A percentile compares a stretch with the other conserved stretches of the same genome.
Conservation (phyloP, 495 filamentous ascomycete genomes). For the Neurospora sp. region DNA sequence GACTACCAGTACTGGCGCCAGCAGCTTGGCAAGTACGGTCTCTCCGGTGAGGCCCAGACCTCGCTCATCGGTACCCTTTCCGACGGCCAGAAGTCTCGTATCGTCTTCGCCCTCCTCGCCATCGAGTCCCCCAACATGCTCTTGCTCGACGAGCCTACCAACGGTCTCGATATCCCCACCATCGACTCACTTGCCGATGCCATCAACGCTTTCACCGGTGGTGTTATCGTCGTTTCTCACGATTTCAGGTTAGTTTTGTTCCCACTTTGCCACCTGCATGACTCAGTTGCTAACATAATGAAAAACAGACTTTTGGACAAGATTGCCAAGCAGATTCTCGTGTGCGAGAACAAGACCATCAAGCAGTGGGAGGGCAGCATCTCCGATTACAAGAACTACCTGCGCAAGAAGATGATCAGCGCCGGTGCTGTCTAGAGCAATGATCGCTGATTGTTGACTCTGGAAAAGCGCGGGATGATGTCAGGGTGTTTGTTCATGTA, state of each 20-base stretch:
- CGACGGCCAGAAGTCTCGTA: conserved; percentile 93
- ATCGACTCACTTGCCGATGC: conserved; percentile 97
- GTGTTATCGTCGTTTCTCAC: conserved; percentile 96
- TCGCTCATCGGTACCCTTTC: conserved; percentile 96
- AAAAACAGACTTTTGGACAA: conserved; percentile 82
- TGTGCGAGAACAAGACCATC: conserved; percentile 94
- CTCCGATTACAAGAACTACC: conserved; percentile 91
- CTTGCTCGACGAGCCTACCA: conserved; percentile 94
- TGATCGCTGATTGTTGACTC: background rate
- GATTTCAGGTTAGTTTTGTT: conserved; percentile 72
- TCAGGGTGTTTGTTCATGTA: background rate
- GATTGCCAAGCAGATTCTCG: conserved; percentile 99
- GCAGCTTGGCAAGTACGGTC: conserved; percentile 87
- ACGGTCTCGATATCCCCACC: conserved; percentile 98
- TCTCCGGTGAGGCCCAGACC: conserved; percentile 87
- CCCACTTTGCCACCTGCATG: background rate
- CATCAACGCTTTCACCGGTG: conserved; percentile 90
- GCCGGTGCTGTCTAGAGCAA: conserved; percentile 40
- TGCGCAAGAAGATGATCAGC: conserved; percentile 92
- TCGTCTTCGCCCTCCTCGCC: conserved; percentile 93
- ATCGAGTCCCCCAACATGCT: conserved; percentile 98
- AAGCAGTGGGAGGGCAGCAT: conserved; percentile 82
- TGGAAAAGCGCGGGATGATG: background rate
- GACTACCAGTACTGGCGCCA: conserved; percentile 99
- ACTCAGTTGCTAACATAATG: background rate